phyloP scores from a whole-genome alignment of 495 filamentous ascomycete genomes.

The Bombardia bombarda region DNA sequence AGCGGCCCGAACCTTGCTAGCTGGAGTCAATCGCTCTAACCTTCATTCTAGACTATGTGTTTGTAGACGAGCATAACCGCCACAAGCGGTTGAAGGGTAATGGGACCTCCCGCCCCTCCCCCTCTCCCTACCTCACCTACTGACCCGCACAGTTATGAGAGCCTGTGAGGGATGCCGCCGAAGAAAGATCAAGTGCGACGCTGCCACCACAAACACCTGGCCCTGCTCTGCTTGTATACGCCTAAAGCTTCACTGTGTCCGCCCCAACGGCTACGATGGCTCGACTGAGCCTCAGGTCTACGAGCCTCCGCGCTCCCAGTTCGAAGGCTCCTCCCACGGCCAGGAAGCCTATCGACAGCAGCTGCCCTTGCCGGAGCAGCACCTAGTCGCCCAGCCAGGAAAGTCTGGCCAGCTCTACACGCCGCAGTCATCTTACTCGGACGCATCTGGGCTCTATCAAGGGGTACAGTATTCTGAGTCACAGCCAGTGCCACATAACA shows the following conservation, averaged over 20 bases:
- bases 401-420: slow-evolving; percentile 32
- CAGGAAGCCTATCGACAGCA: slow-evolving; percentile 53
- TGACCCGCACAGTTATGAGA: slow-evolving; percentile 72
- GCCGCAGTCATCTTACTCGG: slow-evolving; percentile 29
- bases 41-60: slow-evolving; percentile 76
- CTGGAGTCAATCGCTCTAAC: too few relatives aligned
- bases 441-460: slow-evolving; percentile 36
- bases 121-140: slow-evolving; percentile 1
- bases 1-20: too few relatives aligned
- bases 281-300: slow-evolving; percentile 43
- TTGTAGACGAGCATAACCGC: slow-evolving; percentile 97
- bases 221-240: slow-evolving; percentile 91
- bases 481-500: slow-evolving; percentile 31
- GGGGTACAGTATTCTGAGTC: slow-evolving; percentile 36
- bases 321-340: slow-evolving; percentile 29
- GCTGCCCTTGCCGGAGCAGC: slow-evolving; percentile 36
- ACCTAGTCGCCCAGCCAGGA: slow-evolving; percentile 23
- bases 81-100: slow-evolving; percentile 95
- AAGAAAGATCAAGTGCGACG: slow-evolving; percentile 93
- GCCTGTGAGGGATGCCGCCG: slow-evolving; percentile 94
- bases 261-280: slow-evolving; percentile 83
- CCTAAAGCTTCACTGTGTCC: slow-evolving; percentile 87
- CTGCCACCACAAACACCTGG: slow-evolving; percentile 96
- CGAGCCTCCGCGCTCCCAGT: slow-evolving; percentile 36
- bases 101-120: slow-evolving; percentile 2